A percentile compares a stretch with the other conserved stretches of the same genome.
Evolutionary conservation across 805 yeast species (phyloP).

Genomic region (Zygotorulaspora chibaensis): DNA sequence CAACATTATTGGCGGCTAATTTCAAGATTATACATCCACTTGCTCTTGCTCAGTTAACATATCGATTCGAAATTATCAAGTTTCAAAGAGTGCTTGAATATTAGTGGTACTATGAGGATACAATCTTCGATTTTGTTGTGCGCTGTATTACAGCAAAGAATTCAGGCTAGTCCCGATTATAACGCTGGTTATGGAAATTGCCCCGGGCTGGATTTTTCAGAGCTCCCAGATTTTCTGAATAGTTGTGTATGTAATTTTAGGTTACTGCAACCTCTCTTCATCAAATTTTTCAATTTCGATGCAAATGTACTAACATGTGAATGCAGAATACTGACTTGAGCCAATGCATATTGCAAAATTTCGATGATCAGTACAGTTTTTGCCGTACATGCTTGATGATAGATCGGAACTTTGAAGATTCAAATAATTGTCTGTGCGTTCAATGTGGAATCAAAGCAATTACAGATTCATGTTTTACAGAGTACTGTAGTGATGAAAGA

Average conservation of each 20-base stretch:
- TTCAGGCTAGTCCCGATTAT: not conserved
- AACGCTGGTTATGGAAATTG: conserved; percentile 1
- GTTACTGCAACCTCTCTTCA: not conserved
- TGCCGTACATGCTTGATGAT: conserved; percentile 18
- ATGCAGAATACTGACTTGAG: conserved; percentile 1
- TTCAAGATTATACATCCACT: too few relatives aligned
- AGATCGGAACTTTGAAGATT: conserved; percentile 10
- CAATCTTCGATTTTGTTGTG: not conserved
- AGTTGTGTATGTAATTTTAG: conserved; percentile 4
- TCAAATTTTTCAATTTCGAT: not conserved
- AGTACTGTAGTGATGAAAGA: conserved; percentile 9
- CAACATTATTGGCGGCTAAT: too few relatives aligned
- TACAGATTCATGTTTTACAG: conserved; percentile 13
- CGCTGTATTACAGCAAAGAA: not conserved
- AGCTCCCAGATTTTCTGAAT: conserved; percentile 2
- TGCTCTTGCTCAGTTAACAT: too few relatives aligned
- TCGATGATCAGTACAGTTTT: conserved; percentile 11
- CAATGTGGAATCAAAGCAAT: conserved; percentile 18
- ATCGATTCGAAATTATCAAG: too few relatives aligned
- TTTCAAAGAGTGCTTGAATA: too few relatives aligned
- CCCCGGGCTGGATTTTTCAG: conserved; percentile 2
- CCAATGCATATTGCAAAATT: conserved; percentile 12
- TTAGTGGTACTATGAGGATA: not conserved
- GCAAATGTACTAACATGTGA: not conserved
- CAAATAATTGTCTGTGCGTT: conserved; percentile 21